Base-by-base conservation (phyloP, 179 eudicot genomes). In the Spinacia oleracea region DNA sequence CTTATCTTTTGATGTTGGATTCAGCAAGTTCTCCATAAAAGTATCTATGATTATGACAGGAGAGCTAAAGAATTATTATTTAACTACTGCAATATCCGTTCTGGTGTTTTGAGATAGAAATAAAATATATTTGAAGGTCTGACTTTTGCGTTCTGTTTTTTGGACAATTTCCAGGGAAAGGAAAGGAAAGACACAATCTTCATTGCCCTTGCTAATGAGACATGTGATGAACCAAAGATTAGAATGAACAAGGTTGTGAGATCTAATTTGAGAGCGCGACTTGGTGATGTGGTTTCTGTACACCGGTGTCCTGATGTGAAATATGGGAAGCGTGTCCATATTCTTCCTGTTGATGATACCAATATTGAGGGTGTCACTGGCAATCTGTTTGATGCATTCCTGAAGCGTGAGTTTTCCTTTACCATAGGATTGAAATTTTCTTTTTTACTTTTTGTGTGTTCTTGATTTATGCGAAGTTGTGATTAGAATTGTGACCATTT, bases 221-320 rank as follows among this genome's bases (percentile, higher is more conserved):
- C 78, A 0, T 88, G 91, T 75, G 91, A 68, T 40, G 72, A 68
- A 68, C 72, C 48, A 10, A 68, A 68, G 32, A 42, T 42, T n/a
- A n/a, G n/a, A n/a, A n/a, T n/a, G n/a, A n/a, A n/a, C n/a, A n/a
- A n/a, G n/a, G n/a, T n/a, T n/a, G n/a, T n/a, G n/a, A n/a, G n/a
- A n/a, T n/a, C n/a, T n/a, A n/a, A n/a, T n/a, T n/a, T n/a, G n/a
- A n/a, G 2, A 68, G 72, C 87, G 62, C 84, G 89, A 3, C 87
- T 89, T 58, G 91, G 87, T 9, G 91, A 89, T 82, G 82, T 87
- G 51, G 89, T 89, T 6, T 89, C 89, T n/a, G 88, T 87, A 55
- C 91, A 65, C 70, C 70, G 34, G 18, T 65, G 70, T 18, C 70
- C 70, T 65, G 70, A 65, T 35, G 70, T 65, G 35, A 68, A 68